Evolutionary conservation across 176 grass and related monocot genomes (phyloP), one percentile per base, ranked within the genome.

Genomic region (maize (Zea mays)): DNA sequence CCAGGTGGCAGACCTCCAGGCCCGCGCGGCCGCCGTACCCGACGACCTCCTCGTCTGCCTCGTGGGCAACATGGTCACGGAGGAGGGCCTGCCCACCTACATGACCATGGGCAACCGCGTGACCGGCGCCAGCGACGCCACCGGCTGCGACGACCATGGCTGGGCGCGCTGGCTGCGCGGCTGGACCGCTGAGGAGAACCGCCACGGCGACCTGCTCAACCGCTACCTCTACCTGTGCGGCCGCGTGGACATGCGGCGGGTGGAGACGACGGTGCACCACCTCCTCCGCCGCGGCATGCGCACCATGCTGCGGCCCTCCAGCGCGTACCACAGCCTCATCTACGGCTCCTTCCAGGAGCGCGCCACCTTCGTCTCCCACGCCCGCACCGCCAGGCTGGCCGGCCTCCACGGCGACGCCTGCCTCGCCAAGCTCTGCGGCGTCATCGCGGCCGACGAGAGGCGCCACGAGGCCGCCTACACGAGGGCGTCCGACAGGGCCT

Each of bases 131-230:
- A 3, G 37, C 63, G 65, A 69, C 65, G 13, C 7, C 49, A 79
- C 77, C 36, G 77, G 77, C 50, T 45, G 50, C 77, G 57, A 60
- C 17, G 44, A 21, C 27, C 45, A 52, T 46, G 69, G 12, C 58
- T 82, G 69, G 79, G 79, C 79, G 1, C 79, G 57, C 1, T 82
- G 69, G 68, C 11, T 82, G 12, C 69, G 58, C 10, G 55, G 67
- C 7, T 94, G 92, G 92, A 82, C 89, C 3, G 89, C 83, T 20
- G 92, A 94, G 83, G 88, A 94, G 85, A 86, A 94, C 68, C 80
- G 88, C 48, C 92, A 91, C 21, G 92, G 86, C 19, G 92, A 94
- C 59, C 46, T 74, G 5, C 68, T 72, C 43, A 73, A 52, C 79
- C 79, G 69, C n/a, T 82, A 82, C 58, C 79, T 82, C 58, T 73